Evolutionary conservation across 495 filamentous ascomycete species (phyloP).

Genomic region (Penicillium dipodomyicola): DNA sequence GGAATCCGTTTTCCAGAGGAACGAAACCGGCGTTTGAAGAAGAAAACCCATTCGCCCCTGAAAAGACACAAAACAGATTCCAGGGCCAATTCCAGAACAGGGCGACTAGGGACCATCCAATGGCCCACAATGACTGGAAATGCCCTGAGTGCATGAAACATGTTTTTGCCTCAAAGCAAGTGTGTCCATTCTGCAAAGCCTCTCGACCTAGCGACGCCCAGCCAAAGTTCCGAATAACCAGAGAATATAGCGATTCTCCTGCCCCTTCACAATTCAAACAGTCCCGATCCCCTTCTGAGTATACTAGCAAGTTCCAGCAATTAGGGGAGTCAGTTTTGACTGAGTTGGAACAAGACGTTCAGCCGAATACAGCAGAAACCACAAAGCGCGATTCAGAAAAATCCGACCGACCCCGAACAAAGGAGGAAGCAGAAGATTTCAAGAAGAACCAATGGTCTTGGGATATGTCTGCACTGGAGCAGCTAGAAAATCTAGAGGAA

Average conservation of each 20-base stretch:
- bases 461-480: constrained; percentile 36
- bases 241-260: neutral
- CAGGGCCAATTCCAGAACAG: neutral
- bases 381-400: constrained; percentile 3
- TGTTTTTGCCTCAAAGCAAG: constrained; percentile 24
- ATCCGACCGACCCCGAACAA: neutral
- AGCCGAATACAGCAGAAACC: neutral
- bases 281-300: neutral
- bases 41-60: constrained; percentile 1
- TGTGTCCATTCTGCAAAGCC: constrained; percentile 35
- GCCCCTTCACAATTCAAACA: neutral
- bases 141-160: constrained; percentile 32
- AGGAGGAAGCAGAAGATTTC: constrained; percentile 11
- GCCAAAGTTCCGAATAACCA: neutral
- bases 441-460: constrained; percentile 34
- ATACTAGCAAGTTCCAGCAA: constrained; percentile 24
- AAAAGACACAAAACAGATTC: neutral
- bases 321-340: constrained; percentile 18
- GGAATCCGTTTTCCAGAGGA: neutral
- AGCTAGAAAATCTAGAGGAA: constrained; percentile 20
- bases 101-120: neutral
- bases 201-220: constrained; percentile 18
- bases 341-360: constrained; percentile 8
- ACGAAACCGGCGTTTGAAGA: neutral
- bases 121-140: constrained; percentile 30